Conservation (phyloP, 495 filamentous ascomycete genomes). For the Penicillium malachiteum region DNA sequence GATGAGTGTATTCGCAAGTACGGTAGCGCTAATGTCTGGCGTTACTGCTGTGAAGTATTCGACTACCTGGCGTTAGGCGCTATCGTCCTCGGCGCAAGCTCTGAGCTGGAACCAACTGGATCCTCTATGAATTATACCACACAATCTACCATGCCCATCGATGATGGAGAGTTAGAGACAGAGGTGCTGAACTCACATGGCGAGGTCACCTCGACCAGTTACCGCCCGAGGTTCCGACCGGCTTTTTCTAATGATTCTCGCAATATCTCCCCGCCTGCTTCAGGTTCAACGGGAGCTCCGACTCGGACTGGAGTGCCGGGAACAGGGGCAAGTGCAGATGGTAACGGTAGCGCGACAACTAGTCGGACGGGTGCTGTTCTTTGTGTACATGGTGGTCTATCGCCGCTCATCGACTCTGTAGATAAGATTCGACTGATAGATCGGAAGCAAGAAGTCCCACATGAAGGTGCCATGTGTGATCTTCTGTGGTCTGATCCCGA, state of each 20-base stretch:
- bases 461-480: slow-evolving; percentile 99
- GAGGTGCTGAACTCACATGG: slow-evolving; percentile 85
- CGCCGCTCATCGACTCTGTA: slow-evolving; percentile 86
- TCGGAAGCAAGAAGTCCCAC: slow-evolving; percentile 96
- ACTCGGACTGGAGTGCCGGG: slow-evolving; percentile 70
- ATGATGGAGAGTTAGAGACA: slow-evolving; percentile 78
- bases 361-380: slow-evolving; percentile 79
- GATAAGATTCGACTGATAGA: slow-evolving; percentile 96
- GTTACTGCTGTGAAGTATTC: slow-evolving; percentile 98
- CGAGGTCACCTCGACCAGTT: slow-evolving; percentile 71
- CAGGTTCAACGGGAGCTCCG: slow-evolving; percentile 25
- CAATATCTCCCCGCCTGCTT: slow-evolving; percentile 44
- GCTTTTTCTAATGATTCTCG: slow-evolving; percentile 37
- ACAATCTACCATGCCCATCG: slow-evolving; percentile 45
- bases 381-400: slow-evolving; percentile 93
- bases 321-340: slow-evolving; percentile 68
- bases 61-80: slow-evolving; percentile 96
- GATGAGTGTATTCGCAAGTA: slow-evolving; percentile 98
- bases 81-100: slow-evolving; percentile 85
- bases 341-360: slow-evolving; percentile 53
- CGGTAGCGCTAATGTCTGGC: slow-evolving; percentile 95
- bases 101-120: slow-evolving; percentile 57
- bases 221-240: slow-evolving; percentile 45
- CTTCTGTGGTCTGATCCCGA: slow-evolving; percentile 97
- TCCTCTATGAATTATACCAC: slow-evolving; percentile 44